Evolutionary conservation across 2,329 filamentous ascomycete genomes (phyloP), one percentile per base, ranked within the genome.

Genomic region (Ascochyta fabae): DNA sequence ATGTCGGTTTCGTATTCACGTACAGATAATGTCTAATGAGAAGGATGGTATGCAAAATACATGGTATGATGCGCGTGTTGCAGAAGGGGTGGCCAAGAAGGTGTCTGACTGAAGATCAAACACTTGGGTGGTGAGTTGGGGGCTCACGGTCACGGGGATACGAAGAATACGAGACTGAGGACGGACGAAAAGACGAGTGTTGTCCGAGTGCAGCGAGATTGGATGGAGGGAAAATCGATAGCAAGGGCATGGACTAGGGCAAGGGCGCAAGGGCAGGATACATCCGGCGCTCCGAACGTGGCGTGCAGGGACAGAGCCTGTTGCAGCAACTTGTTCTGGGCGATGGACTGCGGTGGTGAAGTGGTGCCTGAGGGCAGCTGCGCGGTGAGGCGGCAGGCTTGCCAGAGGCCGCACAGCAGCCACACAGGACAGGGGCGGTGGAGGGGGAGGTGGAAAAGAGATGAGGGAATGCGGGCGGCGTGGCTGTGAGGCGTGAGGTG

Each of bases 221-320:
- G 35, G 46, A 50, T 33, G 46, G 46, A 54, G 52, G 46, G 12
- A 12, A 19, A 49, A 46, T 41, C 34, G 35, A 41, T 38, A 55
- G 52, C 52, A 50, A 55, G 53, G 53, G 53, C 46, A 36, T 46
- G 38, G 36, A 29, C 27, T 29, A 29, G 9, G 10, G 29, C 9
- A 31, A 31, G 27, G 27, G 2, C 27, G 16, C 40, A 49, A 49
- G 52, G 52, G 45, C 51, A 27, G 45, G 46, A 46, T 36, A 35
- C 31, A 50, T 55, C 53, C 53, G 53, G 46, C 47, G 42, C 41
- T 46, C 53, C 53, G 53, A 55, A 46, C n/a, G 53, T 50, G 53
- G 47, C 46, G n/a, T 29, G 35, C 41, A 55, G 19, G 53, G 41
- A 45, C 38, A 40, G 44, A 36, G 46, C 29, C 42, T 38, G 41